These are phyloP conservation scores for Cryptosporidium ubiquitum DNA, from an alignment of 169 alveolate genomes.

Conservation along the genomic window DNA sequence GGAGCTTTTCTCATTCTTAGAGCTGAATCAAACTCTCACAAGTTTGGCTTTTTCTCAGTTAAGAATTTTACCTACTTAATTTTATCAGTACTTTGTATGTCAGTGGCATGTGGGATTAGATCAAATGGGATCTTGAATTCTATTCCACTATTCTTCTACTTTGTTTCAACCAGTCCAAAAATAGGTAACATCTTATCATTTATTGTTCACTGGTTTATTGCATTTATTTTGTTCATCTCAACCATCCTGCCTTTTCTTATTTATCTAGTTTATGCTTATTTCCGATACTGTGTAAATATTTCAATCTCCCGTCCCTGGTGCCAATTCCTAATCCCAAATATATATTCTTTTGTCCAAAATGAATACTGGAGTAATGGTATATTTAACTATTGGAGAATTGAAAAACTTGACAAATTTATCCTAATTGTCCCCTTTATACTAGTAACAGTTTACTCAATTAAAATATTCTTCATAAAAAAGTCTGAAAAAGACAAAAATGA, in stretches of 20 bases:
- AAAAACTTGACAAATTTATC: conserved; percentile 47
- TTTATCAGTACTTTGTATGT: background rate
- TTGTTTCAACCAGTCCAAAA: conserved; percentile 15
- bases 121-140: conserved; percentile 60
- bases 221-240: conserved; percentile 7
- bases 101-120: conserved; percentile 38
- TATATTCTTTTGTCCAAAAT: conserved; percentile 50
- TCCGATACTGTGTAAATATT: conserved; percentile 20
- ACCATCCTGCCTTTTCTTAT: conserved; percentile 15
- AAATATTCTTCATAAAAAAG: background rate
- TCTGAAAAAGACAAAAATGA: background rate
- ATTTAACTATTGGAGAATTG: conserved; percentile 51
- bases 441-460: background rate
- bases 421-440: conserved; percentile 3
- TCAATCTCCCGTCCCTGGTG: conserved; percentile 59
- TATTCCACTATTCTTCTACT: conserved; percentile 42
- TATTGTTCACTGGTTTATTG: conserved; percentile 26
- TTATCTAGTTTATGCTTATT: background rate
- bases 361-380: conserved; percentile 48
- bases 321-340: conserved; percentile 9
- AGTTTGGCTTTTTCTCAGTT: conserved; percentile 19
- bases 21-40: conserved; percentile 22
- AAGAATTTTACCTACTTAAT: conserved; percentile 4
- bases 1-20: conserved; percentile 30
- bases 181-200: background rate